Evolutionary conservation across 495 filamentous ascomycete genomes (phyloP).

Genomic region (Penicillium flavigenum): DNA sequence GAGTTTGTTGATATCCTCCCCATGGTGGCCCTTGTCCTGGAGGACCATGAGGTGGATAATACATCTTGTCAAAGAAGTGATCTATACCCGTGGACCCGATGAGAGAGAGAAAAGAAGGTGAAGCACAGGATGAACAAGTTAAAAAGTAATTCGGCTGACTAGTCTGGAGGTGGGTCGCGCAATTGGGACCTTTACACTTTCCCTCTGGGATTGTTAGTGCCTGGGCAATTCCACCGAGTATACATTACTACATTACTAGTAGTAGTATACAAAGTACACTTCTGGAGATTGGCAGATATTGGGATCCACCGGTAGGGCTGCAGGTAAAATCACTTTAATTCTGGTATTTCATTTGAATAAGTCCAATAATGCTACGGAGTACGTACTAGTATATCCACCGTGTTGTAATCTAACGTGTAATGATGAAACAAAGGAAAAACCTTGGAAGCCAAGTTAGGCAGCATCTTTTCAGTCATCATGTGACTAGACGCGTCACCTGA

Average conservation of each 20-base stretch:
- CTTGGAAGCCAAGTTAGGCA: not conserved
- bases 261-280: not conserved
- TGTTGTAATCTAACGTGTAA: not conserved
- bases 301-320: constrained; percentile 20
- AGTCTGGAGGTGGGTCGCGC: constrained; percentile 3
- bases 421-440: not conserved
- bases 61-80: not conserved
- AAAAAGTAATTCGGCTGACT: constrained; percentile 8
- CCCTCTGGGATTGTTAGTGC: not conserved
- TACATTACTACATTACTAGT: too few species aligned
- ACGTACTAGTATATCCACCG: too few species aligned
- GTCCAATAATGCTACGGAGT: too few species aligned
- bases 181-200: not conserved
- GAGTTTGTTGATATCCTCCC: constrained; percentile 30
- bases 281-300: not conserved
- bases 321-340: constrained; percentile 7
- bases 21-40: constrained; percentile 24
- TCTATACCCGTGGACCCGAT: not conserved
- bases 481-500: too few species aligned
- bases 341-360: too few species aligned
- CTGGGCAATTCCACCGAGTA: not conserved
- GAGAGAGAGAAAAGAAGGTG: not conserved
- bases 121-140: not conserved
- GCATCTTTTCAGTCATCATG: not conserved
- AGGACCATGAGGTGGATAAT: constrained; percentile 25